Conservation (phyloP, 139 green algal genomes). For the Pseudopediastrum boryanum region DNA sequence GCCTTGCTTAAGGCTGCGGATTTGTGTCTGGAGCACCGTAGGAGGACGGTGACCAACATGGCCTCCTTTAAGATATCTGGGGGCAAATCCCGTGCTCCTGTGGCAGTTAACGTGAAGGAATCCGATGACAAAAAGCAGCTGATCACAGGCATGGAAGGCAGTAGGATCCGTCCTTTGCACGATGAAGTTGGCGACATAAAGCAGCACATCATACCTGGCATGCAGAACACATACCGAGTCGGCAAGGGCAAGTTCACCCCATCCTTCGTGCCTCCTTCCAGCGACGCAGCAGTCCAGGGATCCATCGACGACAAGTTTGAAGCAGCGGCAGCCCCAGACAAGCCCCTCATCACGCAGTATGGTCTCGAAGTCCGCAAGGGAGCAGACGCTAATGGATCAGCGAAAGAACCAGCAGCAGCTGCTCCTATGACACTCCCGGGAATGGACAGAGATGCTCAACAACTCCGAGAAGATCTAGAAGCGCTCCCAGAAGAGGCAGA, state of each 20-base stretch:
- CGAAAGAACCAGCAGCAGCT: slow-evolving; percentile 12
- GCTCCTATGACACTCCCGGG: neutral
- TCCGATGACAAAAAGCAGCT: slow-evolving; percentile 38
- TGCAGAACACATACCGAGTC: slow-evolving; percentile 62
- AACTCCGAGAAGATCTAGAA: neutral
- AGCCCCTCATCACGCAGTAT: slow-evolving; percentile 39
- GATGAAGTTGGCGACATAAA: slow-evolving; percentile 6
- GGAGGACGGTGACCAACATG: no score
- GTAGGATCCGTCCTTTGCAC: no score
- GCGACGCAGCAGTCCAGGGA: slow-evolving; percentile 22
- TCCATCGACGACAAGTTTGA: slow-evolving; percentile 49
- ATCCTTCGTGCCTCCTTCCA: slow-evolving; percentile 47
- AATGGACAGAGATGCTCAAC: neutral
- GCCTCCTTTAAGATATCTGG: slow-evolving; percentile 24
- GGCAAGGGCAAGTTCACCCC: slow-evolving; percentile 59
- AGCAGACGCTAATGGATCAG: neutral
- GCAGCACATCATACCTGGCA: slow-evolving; percentile 47
- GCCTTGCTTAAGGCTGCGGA: no score
- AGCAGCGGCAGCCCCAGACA: slow-evolving; percentile 25
- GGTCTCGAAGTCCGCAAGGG: slow-evolving; percentile 43
- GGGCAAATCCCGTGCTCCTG: slow-evolving; percentile 30
- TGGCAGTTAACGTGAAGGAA: slow-evolving; percentile 39
- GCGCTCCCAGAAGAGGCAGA: slow-evolving; percentile 18
- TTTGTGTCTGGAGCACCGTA: no score
- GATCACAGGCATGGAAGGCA: slow-evolving; percentile 46